Evolutionary conservation across 139 green algal species (phyloP).

Genomic region (Gonium pectorale): DNA sequence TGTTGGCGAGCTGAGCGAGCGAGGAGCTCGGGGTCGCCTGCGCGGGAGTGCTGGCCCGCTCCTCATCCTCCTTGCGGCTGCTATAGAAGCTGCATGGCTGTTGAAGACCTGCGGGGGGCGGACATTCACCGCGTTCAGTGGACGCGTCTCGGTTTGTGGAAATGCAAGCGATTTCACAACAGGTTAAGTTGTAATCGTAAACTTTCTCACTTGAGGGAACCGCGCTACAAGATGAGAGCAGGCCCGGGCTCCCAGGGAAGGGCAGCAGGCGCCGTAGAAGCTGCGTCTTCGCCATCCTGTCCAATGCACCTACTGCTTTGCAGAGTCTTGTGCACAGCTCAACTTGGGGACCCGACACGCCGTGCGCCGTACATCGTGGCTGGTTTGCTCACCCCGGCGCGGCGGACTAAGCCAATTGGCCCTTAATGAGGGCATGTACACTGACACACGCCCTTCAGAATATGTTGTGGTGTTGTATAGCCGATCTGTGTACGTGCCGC

Average conservation of each 20-base stretch:
- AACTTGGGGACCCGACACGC: too few relatives aligned
- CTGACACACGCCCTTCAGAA: too few relatives aligned
- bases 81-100: neutral
- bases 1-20: conserved; percentile 16
- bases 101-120: neutral
- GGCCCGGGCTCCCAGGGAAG: neutral
- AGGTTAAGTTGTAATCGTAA: neutral
- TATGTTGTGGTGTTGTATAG: too few relatives aligned
- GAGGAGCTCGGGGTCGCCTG: neutral
- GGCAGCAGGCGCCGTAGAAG: conserved; percentile 28
- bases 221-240: neutral
- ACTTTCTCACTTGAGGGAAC: neutral
- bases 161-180: neutral
- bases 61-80: conserved; percentile 8
- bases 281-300: conserved; percentile 21
- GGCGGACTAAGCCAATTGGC: too few relatives aligned
- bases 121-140: neutral
- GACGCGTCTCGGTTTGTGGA: too few relatives aligned
- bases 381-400: too few relatives aligned
- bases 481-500: too few relatives aligned
- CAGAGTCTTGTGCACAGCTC: too few relatives aligned
- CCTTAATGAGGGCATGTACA: too few relatives aligned
- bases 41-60: neutral
- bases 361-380: too few relatives aligned
- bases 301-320: too few relatives aligned